Evolutionary conservation across 495 filamentous ascomycete species (phyloP).

Genomic region (Acidiella bohemica): DNA sequence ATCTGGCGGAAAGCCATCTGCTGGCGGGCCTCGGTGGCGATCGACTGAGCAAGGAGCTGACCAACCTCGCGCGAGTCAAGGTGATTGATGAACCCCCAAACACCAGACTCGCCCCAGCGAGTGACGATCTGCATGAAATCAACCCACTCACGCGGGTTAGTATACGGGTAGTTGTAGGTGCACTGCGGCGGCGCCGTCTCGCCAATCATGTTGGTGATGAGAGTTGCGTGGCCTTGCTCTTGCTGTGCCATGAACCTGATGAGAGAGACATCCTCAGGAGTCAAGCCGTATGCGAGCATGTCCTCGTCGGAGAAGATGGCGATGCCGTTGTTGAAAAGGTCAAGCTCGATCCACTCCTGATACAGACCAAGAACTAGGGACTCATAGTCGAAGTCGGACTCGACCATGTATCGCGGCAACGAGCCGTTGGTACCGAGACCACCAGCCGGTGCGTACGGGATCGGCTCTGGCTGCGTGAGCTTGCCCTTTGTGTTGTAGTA

Average conservation of each 20-base stretch:
- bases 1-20: slow-evolving; percentile 85
- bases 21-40: slow-evolving; percentile 76
- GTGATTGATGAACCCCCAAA: slow-evolving; percentile 65
- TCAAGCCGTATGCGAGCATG: slow-evolving; percentile 54
- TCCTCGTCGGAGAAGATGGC: slow-evolving; percentile 55
- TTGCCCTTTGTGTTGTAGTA: slow-evolving; percentile 59
- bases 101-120: slow-evolving; percentile 67
- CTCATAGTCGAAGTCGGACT: slow-evolving; percentile 30
- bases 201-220: slow-evolving; percentile 73
- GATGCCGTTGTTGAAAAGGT: slow-evolving; percentile 72
- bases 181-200: slow-evolving; percentile 59
- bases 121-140: slow-evolving; percentile 83
- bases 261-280: slow-evolving; percentile 51
- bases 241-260: slow-evolving; percentile 80
- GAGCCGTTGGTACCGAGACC: slow-evolving; percentile 71
- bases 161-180: slow-evolving; percentile 70
- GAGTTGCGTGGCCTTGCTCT: slow-evolving; percentile 66
- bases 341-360: slow-evolving; percentile 79
- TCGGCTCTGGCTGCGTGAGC: slow-evolving; percentile 49
- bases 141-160: slow-evolving; percentile 62
- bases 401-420: slow-evolving; percentile 50
- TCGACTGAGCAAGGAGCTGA: slow-evolving; percentile 58
- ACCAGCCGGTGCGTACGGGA: slow-evolving; percentile 60
- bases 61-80: slow-evolving; percentile 64
- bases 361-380: slow-evolving; percentile 46